Evolutionary conservation across 2,329 filamentous ascomycete species (phyloP), one percentile per base, ranked within the genome.

Genomic region (Monilinia polystroma): DNA sequence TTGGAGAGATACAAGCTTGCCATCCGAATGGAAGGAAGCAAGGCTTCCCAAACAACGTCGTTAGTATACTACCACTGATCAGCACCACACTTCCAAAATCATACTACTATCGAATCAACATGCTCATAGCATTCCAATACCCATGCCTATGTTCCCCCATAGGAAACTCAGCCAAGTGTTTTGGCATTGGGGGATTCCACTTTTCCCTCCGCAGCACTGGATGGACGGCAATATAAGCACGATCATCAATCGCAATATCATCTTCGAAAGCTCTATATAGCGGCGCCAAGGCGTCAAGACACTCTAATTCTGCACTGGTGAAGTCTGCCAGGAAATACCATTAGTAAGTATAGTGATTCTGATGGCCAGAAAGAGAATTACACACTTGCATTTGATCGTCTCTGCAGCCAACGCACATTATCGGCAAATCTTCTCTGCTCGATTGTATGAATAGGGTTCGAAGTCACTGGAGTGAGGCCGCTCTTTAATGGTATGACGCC

Each of bases 111-210:
- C 29, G 14, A 63, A 41, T 20, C 8, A n/a, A 14, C 12, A 12
- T n/a, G 60, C 58, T 63, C 8, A 68, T 65, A 55, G 62, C 38
- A 11, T 70, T 63, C 65, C 63, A 70, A 29, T 67, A 68, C 10
- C 68, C 68, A 38, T 45, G 26, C 29, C 55, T 64, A 2, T 63
- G 63, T 26, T 51, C 57, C 5, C 56, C 63, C 14, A 70, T 18
- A 18, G 67, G 63, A 43, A 66, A 68, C 29, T 62, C 63, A 10
- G 65, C 68, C 0, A 64, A 3, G 32, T 70, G 65, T 16, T 49
- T 66, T 18, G 35, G 53, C 23, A 66, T 4, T 16, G 47, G 53
- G 3, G n/a, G 49, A 38, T 64, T 26, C 68, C 68, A 70, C 14
- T 52, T 68, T 20, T 45, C 12, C 14, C 43, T 26, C 14, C 41